Conservation (phyloP, 257 asterid genomes). For the Oldenlandia corymbosa region DNA sequence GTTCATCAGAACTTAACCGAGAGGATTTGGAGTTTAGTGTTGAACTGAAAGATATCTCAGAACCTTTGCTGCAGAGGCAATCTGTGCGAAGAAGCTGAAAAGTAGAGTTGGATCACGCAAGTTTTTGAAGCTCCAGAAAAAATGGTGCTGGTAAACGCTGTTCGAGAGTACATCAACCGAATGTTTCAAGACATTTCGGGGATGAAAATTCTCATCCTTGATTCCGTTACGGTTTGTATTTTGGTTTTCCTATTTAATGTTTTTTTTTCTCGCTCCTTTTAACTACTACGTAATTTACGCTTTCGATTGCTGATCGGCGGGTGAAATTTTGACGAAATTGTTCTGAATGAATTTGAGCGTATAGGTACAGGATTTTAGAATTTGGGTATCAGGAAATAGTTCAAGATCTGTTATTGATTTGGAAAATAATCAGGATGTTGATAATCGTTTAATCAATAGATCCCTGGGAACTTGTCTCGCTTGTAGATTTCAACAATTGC, state of each 20-base stretch:
- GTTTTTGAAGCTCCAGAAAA: background rate
- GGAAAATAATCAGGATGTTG: too few relatives aligned
- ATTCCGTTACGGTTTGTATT: constrained; percentile 61
- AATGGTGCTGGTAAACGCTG: constrained; percentile 69
- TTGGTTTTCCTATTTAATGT: background rate
- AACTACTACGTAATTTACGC: too few relatives aligned
- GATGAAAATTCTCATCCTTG: constrained; percentile 97
- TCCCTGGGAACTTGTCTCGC: background rate
- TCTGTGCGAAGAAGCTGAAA: background rate
- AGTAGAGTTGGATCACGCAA: background rate
- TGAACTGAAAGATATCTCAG: too few relatives aligned
- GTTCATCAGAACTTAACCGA: too few relatives aligned
- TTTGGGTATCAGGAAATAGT: background rate
- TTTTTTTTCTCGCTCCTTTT: background rate
- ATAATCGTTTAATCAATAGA: background rate
- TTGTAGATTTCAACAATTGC: background rate
- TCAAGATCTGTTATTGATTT: background rate
- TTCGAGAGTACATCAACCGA: constrained; percentile 77
- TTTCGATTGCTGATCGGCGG: too few relatives aligned
- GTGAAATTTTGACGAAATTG: background rate
- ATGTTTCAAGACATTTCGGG: constrained; percentile 93
- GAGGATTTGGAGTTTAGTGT: too few relatives aligned
- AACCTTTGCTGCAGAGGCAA: background rate
- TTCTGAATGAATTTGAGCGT: background rate
- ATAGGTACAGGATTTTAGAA: background rate